Conservation (phyloP, 2,329 filamentous ascomycete species). For the Cladosporium oxysporum region DNA sequence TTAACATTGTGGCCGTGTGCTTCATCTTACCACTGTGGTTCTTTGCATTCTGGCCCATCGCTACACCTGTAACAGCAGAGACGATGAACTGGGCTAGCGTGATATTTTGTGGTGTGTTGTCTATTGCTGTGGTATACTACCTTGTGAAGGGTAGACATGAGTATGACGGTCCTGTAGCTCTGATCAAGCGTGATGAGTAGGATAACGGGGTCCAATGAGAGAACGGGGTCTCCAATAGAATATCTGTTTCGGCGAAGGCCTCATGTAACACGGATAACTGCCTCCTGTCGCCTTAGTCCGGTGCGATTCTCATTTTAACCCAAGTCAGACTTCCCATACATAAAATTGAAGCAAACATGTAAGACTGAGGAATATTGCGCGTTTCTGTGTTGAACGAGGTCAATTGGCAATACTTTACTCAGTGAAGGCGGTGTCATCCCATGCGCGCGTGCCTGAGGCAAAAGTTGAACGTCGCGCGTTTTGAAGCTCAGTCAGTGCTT, state of each 20-base stretch:
- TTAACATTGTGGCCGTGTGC: slow-evolving; percentile 38
- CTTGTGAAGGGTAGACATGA: slow-evolving; percentile 35
- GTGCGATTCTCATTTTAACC: neutral
- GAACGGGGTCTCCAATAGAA: neutral
- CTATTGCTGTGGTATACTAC: slow-evolving; percentile 35
- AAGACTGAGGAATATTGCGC: neutral
- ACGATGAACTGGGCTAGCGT: slow-evolving; percentile 41
- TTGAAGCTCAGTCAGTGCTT: neutral
- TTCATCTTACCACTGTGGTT: slow-evolving; percentile 53
- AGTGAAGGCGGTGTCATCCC: neutral
- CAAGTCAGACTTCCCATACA: neutral
- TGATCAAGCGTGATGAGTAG: slow-evolving; percentile 31
- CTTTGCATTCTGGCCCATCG: slow-evolving; percentile 52
- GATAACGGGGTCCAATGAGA: neutral
- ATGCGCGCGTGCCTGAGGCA: neutral
- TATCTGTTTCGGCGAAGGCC: neutral
- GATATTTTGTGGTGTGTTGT: slow-evolving; percentile 29
- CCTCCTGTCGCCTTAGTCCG: neutral
- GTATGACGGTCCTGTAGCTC: slow-evolving; percentile 35
- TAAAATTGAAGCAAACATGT: neutral
- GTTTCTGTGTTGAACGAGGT: neutral
- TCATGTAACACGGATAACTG: neutral
- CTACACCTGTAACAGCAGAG: slow-evolving; percentile 22
- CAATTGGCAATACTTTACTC: neutral
- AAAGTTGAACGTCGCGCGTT: neutral